Evolutionary conservation across 2,329 filamentous ascomycete genomes (phyloP).

Genomic region (Pseudogymnoascus sp.): DNA sequence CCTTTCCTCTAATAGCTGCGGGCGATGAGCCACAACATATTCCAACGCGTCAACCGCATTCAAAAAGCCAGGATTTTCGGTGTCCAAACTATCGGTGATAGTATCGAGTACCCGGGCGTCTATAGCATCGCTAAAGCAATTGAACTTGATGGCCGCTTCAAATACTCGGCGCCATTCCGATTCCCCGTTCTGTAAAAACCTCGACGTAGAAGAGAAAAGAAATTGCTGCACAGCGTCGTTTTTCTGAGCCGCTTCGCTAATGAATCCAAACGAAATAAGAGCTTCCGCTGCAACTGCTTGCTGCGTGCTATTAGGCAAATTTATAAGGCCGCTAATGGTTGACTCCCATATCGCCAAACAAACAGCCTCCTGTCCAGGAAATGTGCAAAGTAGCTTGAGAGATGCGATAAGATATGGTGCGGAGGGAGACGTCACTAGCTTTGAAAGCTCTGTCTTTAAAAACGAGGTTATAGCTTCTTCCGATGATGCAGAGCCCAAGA

Average conservation of each 20-base stretch:
- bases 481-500: slow-evolving; percentile 36
- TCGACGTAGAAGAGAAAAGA: slow-evolving; percentile 35
- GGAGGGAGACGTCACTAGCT: slow-evolving; percentile 61
- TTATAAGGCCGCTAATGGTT: slow-evolving; percentile 37
- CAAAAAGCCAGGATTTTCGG: slow-evolving; percentile 17
- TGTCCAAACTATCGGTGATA: slow-evolving; percentile 24
- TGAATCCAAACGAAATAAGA: slow-evolving; percentile 38
- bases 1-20: slow-evolving; percentile 38
- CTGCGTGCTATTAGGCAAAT: slow-evolving; percentile 24
- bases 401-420: slow-evolving; percentile 57
- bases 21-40: slow-evolving; percentile 38
- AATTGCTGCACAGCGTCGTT: slow-evolving; percentile 39
- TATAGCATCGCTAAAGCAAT: slow-evolving; percentile 19
- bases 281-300: slow-evolving; percentile 33
- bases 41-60: slow-evolving; percentile 40
- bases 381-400: slow-evolving; percentile 47
- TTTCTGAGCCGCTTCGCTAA: slow-evolving; percentile 32
- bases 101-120: slow-evolving; percentile 27
- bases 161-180: slow-evolving; percentile 38
- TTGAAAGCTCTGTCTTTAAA: slow-evolving; percentile 46
- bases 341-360: slow-evolving; percentile 21
- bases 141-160: slow-evolving; percentile 37
- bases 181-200: slow-evolving; percentile 30
- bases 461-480: slow-evolving; percentile 41
- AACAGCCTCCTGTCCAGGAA: slow-evolving; percentile 29